phyloP scores from a whole-genome alignment of 257 asterid genomes.

The Vinca minor region DNA sequence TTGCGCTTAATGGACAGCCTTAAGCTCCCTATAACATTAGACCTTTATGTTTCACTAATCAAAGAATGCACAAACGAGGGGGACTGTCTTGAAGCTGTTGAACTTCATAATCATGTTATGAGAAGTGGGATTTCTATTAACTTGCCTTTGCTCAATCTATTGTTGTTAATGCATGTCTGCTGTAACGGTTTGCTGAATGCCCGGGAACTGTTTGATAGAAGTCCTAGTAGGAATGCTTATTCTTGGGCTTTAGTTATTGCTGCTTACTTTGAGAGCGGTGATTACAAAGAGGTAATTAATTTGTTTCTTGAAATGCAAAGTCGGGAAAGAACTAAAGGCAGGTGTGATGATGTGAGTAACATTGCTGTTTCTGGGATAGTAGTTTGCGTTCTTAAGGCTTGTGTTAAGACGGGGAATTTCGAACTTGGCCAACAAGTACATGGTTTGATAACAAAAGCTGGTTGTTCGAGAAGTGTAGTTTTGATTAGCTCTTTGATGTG shows the following conservation, averaged over 20 bases:
- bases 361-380: constrained; percentile 45
- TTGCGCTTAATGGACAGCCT: constrained; percentile 55
- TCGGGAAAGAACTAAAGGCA: constrained; percentile 18
- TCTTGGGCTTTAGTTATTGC: constrained; percentile 63
- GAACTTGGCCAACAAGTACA: constrained; percentile 65
- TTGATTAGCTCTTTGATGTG: constrained; percentile 58
- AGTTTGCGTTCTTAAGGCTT: constrained; percentile 54
- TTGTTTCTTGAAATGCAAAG: constrained; percentile 42
- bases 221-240: constrained; percentile 41
- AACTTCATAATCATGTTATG: constrained; percentile 38
- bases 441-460: constrained; percentile 58
- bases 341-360: constrained; percentile 22
- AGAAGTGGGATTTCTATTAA: constrained; percentile 25
- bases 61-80: constrained; percentile 48
- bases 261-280: constrained; percentile 46
- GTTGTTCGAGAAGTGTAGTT: constrained; percentile 29
- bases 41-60: constrained; percentile 48
- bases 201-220: constrained; percentile 54
- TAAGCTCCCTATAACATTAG: constrained; percentile 37
- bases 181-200: constrained; percentile 39
- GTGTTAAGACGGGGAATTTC: constrained; percentile 30
- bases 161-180: constrained; percentile 43
- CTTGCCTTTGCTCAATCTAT: constrained; percentile 33
- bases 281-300: constrained; percentile 23
- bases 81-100: too few species aligned